Conservation (phyloP, 2,329 filamentous ascomycete genomes). For the Cylindrodendrum hubeiense region DNA sequence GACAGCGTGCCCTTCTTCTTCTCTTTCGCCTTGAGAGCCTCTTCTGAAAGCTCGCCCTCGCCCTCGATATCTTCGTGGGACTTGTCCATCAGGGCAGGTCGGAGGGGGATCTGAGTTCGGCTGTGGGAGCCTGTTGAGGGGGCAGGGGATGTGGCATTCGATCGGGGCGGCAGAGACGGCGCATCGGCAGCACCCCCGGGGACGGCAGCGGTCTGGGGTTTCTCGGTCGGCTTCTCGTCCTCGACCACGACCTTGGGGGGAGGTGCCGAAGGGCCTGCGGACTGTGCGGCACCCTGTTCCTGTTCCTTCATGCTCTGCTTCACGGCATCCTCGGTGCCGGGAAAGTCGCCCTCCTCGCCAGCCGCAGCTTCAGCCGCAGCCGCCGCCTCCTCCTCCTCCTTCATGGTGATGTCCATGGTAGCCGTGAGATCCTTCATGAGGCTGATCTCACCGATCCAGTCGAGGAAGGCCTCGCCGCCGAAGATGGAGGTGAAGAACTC, state of each 20-base stretch:
- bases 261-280: constrained; percentile 46
- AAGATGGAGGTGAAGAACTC: constrained; percentile 99
- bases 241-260: constrained; percentile 57
- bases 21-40: constrained; percentile 62
- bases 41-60: constrained; percentile 78
- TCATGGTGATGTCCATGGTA: constrained; percentile 98
- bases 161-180: constrained; percentile 47
- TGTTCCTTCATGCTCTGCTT: constrained; percentile 65
- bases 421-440: constrained; percentile 98
- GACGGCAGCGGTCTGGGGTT: constrained; percentile 38
- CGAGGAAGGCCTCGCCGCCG: constrained; percentile 93
- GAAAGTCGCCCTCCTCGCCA: constrained; percentile 64
- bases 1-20: constrained; percentile 90
- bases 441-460: constrained; percentile 98
- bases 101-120: constrained; percentile 74
- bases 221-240: constrained; percentile 51
- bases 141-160: constrained; percentile 54
- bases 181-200: constrained; percentile 35
- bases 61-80: constrained; percentile 72
- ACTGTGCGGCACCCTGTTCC: constrained; percentile 41
- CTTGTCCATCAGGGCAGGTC: constrained; percentile 89
- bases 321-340: constrained; percentile 68
- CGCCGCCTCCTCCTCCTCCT: constrained; percentile 76
- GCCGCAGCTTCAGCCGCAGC: constrained; percentile 60
- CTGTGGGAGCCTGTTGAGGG: constrained; percentile 58